Base-by-base conservation (phyloP, 2,329 filamentous ascomycete genomes). In the Talaromyces sp. region DNA sequence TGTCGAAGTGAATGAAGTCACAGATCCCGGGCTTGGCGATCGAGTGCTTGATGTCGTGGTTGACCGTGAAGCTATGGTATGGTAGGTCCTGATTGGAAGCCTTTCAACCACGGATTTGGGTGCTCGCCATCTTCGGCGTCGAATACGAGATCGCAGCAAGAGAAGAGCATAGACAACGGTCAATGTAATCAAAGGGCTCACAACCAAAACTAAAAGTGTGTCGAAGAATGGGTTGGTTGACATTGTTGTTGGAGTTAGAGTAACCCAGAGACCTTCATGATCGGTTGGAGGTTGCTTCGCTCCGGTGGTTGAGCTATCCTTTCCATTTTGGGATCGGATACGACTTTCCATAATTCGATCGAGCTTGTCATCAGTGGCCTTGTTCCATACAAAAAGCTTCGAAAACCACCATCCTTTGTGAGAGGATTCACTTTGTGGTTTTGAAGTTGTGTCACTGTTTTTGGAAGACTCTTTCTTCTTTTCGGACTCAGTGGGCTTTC, bases 61-160 rank as follows among this genome's bases (percentile, higher is more conserved):
- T 1, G 87, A 85, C 1, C 86, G 83, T 10, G 83, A 81, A 2
- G 85, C 80, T 40, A 96, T 90, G 0, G 93, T 96, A 69, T 96
- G 93, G 71, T 97, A 99, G 0, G 93, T 98, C 63, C 94, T 88
- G 14, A 99, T 92, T 1, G 95, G 95, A n/a, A 99, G 83, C 62
- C 90, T 88, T 68, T 97, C 93, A 18, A 99, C 93, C 0, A 99
- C 88, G 0, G 92, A 96, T 76, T 99, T 99, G 5, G 95, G 95
- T n/a, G 95, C 95, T 69, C 95, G 87, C 94, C 95, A 99, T 68
- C 94, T 86, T 65, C 94, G 86, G 63, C 94, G 86, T 57, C 94
- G 88, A 68, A 97, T 96, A 63, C 93, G 89, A 54, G 93, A 93
- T 60, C 95, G 89, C 42, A 98, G 81, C 47, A 98, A 85, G 5